phyloP scores from a whole-genome alignment of 805 yeast genomes.

The Tetrapisispora taiwanensis region DNA sequence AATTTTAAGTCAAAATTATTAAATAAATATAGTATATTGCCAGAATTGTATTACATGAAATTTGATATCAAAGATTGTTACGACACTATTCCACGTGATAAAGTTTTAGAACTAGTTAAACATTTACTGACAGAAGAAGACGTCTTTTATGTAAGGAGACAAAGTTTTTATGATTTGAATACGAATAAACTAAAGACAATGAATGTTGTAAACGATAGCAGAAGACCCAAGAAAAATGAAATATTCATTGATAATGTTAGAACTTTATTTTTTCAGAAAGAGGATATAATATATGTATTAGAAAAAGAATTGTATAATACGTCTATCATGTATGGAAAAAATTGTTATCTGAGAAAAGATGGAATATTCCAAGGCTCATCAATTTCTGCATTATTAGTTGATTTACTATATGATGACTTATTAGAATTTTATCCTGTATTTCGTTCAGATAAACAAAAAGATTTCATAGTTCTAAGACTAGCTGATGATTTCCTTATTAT shows the following conservation, averaged over 20 bases:
- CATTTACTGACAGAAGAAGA: conserved; percentile 9
- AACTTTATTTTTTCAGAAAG: conserved; percentile 31
- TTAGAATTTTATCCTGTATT: conserved; percentile 30
- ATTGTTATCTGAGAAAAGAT: conserved; percentile 37
- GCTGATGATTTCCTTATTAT: conserved; percentile 84
- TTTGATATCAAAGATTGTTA: conserved; percentile 73
- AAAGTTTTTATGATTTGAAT: conserved; percentile 14
- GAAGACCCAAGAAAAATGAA: conserved; percentile 7
- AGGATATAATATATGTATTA: conserved; percentile 38
- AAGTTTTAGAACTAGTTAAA: conserved; percentile 30
- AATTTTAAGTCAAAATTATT: conserved; percentile 29
- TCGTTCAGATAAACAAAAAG: conserved; percentile 17
- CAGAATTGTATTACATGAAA: conserved; percentile 43
- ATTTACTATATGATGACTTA: conserved; percentile 57
- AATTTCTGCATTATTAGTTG: conserved; percentile 65
- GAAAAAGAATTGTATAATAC: conserved; percentile 46
- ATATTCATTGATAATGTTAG: conserved; percentile 27
- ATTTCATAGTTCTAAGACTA: conserved; percentile 43
- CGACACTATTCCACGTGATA: conserved; percentile 52
- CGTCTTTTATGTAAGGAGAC: conserved; percentile 24
- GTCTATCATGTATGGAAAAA: conserved; percentile 32
- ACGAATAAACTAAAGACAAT: conserved; percentile 7
- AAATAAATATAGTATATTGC: conserved; percentile 17
- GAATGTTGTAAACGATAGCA: conserved; percentile 16
- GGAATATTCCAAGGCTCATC: conserved; percentile 86